These are phyloP conservation scores for Nasturtium officinale DNA, from an alignment of 345 rosid species.

Conservation along the genomic window DNA sequence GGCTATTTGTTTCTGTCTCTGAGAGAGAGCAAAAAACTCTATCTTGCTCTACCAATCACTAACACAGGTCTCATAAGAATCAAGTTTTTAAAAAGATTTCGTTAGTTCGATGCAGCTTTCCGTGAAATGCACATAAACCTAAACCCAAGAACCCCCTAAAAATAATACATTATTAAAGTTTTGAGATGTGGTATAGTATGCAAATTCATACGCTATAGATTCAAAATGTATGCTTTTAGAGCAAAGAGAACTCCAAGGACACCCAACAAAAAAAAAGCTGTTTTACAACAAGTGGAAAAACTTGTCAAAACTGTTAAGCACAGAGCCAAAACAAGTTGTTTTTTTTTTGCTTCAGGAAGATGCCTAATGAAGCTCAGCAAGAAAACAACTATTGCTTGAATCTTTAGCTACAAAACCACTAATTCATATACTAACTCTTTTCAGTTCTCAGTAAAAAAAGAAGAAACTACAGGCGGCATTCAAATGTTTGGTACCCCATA, in stretches of 20 bases:
- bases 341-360: not conserved
- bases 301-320: slow-evolving; percentile 4
- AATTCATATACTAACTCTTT: not conserved
- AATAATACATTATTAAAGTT: not conserved
- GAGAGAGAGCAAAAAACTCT: not conserved
- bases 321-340: slow-evolving; percentile 1
- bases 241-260: not conserved
- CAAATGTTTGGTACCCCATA: not conserved
- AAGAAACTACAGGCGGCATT: not conserved
- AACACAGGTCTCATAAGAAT: not conserved
- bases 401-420: not conserved
- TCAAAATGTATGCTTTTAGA: not conserved
- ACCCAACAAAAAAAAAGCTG: not conserved
- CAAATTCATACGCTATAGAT: not conserved
- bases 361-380: slow-evolving; percentile 15
- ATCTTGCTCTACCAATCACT: not conserved
- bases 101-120: slow-evolving; percentile 1
- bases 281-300: not conserved
- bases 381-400: not conserved
- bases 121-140: not conserved
- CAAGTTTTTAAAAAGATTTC: not conserved
- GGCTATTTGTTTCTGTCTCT: slow-evolving; percentile 11
- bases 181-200: not conserved
- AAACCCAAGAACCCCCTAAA: not conserved
- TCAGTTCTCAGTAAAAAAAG: not conserved